phyloP scores from a whole-genome alignment of 2,329 filamentous ascomycete genomes.

The Neofusicoccum umdonicola region DNA sequence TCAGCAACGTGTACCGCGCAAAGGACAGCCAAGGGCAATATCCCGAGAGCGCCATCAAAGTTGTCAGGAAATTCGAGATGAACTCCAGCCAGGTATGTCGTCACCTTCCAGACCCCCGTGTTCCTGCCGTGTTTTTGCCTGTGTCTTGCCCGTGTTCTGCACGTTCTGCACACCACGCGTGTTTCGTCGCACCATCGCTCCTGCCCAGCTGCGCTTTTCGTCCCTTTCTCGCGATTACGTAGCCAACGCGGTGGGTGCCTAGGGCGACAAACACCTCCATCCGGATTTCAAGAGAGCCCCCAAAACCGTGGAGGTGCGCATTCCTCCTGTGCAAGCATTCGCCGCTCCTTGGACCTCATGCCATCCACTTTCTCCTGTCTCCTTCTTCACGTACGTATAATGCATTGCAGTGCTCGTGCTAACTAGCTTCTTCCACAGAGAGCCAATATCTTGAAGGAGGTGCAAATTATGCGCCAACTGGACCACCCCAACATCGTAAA shows the following conservation, averaged over 20 bases:
- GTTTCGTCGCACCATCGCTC: conserved; percentile 17
- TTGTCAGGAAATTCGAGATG: conserved; percentile 98
- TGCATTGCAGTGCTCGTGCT: conserved; percentile 31
- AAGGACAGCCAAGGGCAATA: conserved; percentile 69
- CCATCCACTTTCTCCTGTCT: conserved; percentile 18
- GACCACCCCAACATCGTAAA: conserved; percentile 96
- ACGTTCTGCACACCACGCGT: conserved; percentile 14
- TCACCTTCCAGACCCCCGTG: conserved; percentile 27
- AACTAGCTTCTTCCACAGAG: conserved; percentile 59
- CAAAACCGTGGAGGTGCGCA: conserved; percentile 93
- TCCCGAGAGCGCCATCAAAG: conserved; percentile 92
- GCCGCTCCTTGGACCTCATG: conserved; percentile 29
- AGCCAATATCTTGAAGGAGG: conserved; percentile 96
- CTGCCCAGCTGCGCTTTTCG: conserved; percentile 25
- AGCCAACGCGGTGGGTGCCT: conserved; percentile 54
- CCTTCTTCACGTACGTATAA: conserved; percentile 18
- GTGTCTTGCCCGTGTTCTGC: conserved; percentile 10
- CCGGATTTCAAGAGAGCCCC: conserved; percentile 86
- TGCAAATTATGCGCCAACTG: conserved; percentile 96
- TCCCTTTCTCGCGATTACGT: conserved; percentile 34
- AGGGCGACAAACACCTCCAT: conserved; percentile 91
- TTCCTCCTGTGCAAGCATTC: conserved; percentile 19
- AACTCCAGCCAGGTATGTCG: conserved; percentile 93
- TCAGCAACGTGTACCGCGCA: conserved; percentile 97
- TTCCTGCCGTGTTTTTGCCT: not conserved